Conservation (phyloP, 2,329 filamentous ascomycete species). For the Calonectria pteridis region DNA sequence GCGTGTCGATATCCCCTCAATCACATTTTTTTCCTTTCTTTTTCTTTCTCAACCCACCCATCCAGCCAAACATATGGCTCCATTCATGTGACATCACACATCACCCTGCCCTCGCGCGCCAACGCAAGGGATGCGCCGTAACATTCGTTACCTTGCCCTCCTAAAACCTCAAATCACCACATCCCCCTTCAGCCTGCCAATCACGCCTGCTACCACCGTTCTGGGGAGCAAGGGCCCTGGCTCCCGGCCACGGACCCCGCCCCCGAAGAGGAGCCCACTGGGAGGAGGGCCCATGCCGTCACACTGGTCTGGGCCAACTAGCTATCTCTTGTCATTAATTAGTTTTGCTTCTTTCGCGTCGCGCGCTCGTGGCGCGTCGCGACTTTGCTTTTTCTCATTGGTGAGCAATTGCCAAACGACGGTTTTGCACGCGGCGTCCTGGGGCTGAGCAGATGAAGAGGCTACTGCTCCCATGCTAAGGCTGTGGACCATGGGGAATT, state of each 20-base stretch:
- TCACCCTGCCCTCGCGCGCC: conserved; percentile 9
- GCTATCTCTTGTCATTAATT: conserved; percentile 1
- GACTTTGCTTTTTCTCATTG: background rate
- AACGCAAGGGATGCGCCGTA: conserved; percentile 14
- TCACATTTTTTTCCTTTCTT: background rate
- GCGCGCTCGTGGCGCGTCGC: conserved; percentile 12
- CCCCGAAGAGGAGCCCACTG: conserved; percentile 31
- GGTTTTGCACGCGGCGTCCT: background rate
- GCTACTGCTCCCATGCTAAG: background rate
- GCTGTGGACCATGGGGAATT: background rate
- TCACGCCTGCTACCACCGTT: conserved; percentile 42
- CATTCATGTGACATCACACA: conserved; percentile 12
- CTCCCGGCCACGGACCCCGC: conserved; percentile 41
- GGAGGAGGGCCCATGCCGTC: conserved; percentile 21
- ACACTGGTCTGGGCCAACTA: conserved; percentile 16
- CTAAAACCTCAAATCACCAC: conserved; percentile 26
- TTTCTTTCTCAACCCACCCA: background rate
- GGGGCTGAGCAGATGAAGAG: background rate
- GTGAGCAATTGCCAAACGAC: conserved; percentile 13
- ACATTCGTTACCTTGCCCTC: conserved; percentile 25
- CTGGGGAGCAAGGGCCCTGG: conserved; percentile 45
- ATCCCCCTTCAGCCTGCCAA: conserved; percentile 34
- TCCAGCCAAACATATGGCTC: background rate
- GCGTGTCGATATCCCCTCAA: background rate
- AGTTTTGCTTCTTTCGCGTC: conserved; percentile 24